Conservation (phyloP, 768 basidiomycete genomes). For the Pleurotus tuber-regium region DNA sequence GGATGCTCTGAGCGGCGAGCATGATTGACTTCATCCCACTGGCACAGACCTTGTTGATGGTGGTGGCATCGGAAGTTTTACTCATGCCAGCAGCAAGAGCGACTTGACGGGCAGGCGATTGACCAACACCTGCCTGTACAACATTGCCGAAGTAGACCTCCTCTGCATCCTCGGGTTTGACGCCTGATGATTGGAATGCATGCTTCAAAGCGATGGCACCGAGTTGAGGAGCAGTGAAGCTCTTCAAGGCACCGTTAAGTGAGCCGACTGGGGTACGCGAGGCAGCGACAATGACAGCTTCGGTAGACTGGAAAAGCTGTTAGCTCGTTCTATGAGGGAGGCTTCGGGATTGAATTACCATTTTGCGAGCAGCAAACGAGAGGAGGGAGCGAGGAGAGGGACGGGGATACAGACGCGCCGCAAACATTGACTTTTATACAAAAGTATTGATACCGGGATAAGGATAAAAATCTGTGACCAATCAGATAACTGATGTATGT, state of each 20-base stretch:
- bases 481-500: conserved; percentile 21
- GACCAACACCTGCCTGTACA: conserved; percentile 95
- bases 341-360: conserved; percentile 37
- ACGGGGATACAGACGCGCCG: conserved; percentile 38
- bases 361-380: conserved; percentile 43
- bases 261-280: conserved; percentile 94
- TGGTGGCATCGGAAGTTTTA: conserved; percentile 89
- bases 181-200: conserved; percentile 76
- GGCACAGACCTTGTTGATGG: conserved; percentile 99
- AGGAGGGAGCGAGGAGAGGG: conserved; percentile 34
- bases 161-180: conserved; percentile 83
- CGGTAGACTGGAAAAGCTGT: conserved; percentile 34
- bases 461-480: conserved; percentile 17
- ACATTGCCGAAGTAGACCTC: conserved; percentile 98
- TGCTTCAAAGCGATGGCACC: conserved; percentile 88
- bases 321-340: not conserved
- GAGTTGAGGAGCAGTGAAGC: conserved; percentile 87
- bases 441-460: conserved; percentile 16
- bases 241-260: conserved; percentile 86
- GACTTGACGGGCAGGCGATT: conserved; percentile 97
- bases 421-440: conserved; percentile 44
- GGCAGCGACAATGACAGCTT: conserved; percentile 93
- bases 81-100: conserved; percentile 87
- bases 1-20: conserved; percentile 88
- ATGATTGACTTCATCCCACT: conserved; percentile 96